Evolutionary conservation across 768 basidiomycete species (phyloP), one percentile per base, ranked within the genome.

Genomic region (Lactarius vividus): DNA sequence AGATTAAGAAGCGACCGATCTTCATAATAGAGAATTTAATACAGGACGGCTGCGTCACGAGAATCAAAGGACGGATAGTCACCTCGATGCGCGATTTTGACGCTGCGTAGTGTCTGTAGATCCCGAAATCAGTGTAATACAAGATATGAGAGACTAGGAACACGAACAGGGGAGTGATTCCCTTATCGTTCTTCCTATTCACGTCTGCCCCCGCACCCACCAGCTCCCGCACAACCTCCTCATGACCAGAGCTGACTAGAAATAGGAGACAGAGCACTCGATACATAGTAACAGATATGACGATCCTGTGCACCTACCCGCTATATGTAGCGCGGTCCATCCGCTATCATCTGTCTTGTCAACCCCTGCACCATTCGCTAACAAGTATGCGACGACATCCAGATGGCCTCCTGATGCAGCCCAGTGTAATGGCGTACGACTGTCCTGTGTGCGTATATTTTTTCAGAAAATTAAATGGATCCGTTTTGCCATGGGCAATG

Each of bases 1-100:
- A 80, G 72, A 98, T 89, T 68, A 98, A 80, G 42, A 92, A 81
- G 77, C 84, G 88, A 70, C 93, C 95, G 76, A 96, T 93, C 95
- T 98, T 52, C 74, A 63, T 73, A 53, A 8, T 66, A 68, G 69
- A 72, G 70, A 64, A 64, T 58, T 55, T 23, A 35, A 56, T 33
- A 46, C 49, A 26, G 26, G 13, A 26, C 4, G 13, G 23, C 46
- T 11, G 16, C 40, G 5, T 40, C 4, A 40, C 18, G 40, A 7
- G n/a, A 46, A 26, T 13, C 5, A 26, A 49, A 26, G 49, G 49
- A 15, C 26, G 26, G 26, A 52, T 52, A 26, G 11, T 28, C 49
- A 52, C 93, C 73, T 93, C 90, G 68, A 94, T 84, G 53, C 87
- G 89, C 63, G 93, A 89, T 75, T 95, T 96, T 35, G 94, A 96